Base-by-base conservation (phyloP, 345 rosid genomes). In the Noccaea bulbosa region DNA sequence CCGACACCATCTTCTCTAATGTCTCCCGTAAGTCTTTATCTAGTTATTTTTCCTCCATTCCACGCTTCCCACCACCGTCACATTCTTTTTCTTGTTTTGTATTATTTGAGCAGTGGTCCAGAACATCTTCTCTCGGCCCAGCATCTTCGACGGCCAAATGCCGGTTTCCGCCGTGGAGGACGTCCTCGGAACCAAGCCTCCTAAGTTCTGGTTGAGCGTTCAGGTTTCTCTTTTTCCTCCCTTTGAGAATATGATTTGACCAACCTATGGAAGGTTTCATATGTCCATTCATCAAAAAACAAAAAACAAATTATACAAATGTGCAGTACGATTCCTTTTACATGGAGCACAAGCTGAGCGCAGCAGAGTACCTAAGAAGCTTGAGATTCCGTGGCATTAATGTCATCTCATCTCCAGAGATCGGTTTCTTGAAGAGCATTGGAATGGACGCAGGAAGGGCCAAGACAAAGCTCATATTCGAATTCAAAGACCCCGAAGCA, bases 271-370 rank as follows among this genome's bases (percentile, higher is more conserved):
- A 68, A 46, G 39, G 33, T 81, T 49, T 49, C 54, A 45, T 20
- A 45, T 20, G 59, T 65, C 35, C 71, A 75, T 47, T 77, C 78
- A 71, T 69, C 67, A 34, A 72, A 17, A 5, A 44, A n/a, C n/a
- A 11, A 27, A 5, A 52, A 72, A 22, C 20, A 74, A n/a, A n/a
- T n/a, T 17, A 34, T 56, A 83, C 80, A 3, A 83, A 79, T 70
- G 82, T 86, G 55, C 87, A 94, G 99, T 74, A 88, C 46, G 85
- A 82, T 17, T 4, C 47, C 15, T 83, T 92, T 82, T 88, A 90
- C 69, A 55, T 49, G 5, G 80, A 88, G 66, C 83, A 85, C 81
- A 85, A 84, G 14, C 80, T 77, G 41, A 85, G 79, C 49, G 70
- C 84, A 12, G 69, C 79, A 7, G 35, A 54, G 4, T 82, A 71